A percentile compares a stretch with the other conserved stretches of the same genome.
Conservation (phyloP, 306 rosid genomes). For the Cicer arietinum region DNA sequence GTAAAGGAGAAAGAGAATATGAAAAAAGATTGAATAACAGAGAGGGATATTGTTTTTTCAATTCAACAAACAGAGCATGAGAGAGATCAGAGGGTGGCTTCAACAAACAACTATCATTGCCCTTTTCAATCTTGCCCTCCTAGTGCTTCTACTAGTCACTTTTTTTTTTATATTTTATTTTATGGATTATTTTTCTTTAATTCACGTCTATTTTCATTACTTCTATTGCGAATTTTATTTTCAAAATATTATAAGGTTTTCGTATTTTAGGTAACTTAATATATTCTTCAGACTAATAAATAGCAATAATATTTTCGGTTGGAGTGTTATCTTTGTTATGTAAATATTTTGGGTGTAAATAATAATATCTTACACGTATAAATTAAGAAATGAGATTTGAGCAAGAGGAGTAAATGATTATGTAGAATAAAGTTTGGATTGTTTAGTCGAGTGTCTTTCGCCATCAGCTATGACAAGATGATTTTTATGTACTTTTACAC, state of each 20-base stretch:
- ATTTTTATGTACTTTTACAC: not conserved
- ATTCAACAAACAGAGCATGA: conserved; percentile 41
- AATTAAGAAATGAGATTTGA: conserved; percentile 28
- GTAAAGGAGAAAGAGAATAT: conserved; percentile 22
- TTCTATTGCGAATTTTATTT: no score
- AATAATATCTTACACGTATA: conserved; percentile 23
- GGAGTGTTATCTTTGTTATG: conserved; percentile 26
- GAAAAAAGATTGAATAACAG: conserved; percentile 29
- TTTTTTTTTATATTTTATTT: no score
- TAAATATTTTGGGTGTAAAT: not conserved
- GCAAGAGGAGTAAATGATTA: conserved; percentile 35
- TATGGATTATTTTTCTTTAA: no score
- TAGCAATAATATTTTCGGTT: conserved; percentile 8
- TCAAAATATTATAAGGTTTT: no score
- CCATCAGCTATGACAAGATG: conserved; percentile 24
- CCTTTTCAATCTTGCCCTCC: conserved; percentile 52
- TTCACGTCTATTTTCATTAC: no score
- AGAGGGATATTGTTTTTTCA: conserved; percentile 5
- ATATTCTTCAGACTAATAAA: not conserved
- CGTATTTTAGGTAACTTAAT: no score
- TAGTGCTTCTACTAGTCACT: conserved; percentile 39
- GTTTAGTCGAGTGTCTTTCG: conserved; percentile 26
- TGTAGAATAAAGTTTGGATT: conserved; percentile 33
- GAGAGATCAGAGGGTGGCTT: conserved; percentile 22
- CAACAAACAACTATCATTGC: conserved; percentile 48